Percentiles rank a stretch among this genome's conserved stretches.
phyloP scores from a whole-genome alignment of 2,329 filamentous ascomycete species.

The Aspergillus caelatus region DNA sequence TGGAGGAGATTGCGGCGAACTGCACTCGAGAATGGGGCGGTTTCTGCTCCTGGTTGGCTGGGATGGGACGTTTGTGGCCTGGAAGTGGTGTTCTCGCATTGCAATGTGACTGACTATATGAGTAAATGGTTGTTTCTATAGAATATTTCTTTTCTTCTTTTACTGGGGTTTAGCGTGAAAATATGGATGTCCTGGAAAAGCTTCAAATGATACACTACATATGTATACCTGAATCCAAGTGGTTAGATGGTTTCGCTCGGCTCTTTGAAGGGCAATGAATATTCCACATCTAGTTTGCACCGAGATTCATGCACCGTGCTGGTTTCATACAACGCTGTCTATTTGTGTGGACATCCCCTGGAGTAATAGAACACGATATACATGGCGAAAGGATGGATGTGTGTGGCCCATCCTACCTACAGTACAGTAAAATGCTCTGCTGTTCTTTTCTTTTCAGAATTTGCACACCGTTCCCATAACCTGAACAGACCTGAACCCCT shows the following conservation, averaged over 20 bases:
- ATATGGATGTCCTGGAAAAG: not conserved
- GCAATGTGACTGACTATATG: not conserved
- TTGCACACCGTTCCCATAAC: not conserved
- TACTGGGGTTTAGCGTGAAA: not conserved
- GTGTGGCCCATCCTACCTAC: not conserved
- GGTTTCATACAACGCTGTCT: slow-evolving; percentile 3
- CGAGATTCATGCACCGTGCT: not conserved
- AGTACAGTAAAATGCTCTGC: slow-evolving; percentile 4
- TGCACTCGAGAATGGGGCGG: not conserved
- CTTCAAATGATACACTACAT: not conserved
- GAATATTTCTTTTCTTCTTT: not conserved
- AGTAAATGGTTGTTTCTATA: slow-evolving; percentile 1
- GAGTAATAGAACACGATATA: slow-evolving; percentile 4
- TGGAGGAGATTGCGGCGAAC: not conserved
- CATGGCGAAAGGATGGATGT: not conserved
- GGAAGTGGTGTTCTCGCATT: not conserved
- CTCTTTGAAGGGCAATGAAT: not conserved
- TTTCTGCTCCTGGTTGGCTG: not conserved
- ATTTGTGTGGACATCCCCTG: not conserved
- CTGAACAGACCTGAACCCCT: slow-evolving; percentile 2
- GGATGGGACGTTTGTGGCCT: not conserved
- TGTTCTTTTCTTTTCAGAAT: not conserved
- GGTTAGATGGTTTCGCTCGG: not conserved
- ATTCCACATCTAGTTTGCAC: not conserved
- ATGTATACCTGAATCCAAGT: not conserved